Evolutionary conservation across 805 yeast genomes (phyloP).

Genomic region (Starmerella apicola): DNA sequence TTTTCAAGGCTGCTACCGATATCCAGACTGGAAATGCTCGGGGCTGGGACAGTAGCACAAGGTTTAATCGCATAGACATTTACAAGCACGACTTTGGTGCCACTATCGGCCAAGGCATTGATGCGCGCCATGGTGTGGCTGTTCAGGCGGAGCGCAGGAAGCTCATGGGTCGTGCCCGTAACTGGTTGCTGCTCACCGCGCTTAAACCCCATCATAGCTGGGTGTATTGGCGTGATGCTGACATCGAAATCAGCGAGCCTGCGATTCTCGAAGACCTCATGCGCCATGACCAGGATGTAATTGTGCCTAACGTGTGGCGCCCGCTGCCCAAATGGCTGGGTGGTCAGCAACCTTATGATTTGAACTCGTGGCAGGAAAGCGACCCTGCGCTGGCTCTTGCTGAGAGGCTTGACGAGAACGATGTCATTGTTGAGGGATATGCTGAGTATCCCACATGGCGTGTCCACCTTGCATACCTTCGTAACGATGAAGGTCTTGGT

Average conservation of each 20-base stretch:
- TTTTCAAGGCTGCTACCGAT: constrained; percentile 33
- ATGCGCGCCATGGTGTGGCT: constrained; percentile 88
- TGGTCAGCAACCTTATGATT: constrained; percentile 85
- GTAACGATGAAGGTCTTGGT: constrained; percentile 72
- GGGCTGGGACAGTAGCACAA: constrained; percentile 26
- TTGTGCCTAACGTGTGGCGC: constrained; percentile 96
- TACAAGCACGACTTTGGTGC: constrained; percentile 91
- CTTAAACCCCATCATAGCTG: constrained; percentile 84
- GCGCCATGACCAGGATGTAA: constrained; percentile 83
- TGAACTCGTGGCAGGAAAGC: constrained; percentile 92
- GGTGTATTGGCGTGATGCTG: constrained; percentile 98
- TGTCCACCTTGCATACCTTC: constrained; percentile 84
- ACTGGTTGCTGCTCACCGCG: constrained; percentile 83
- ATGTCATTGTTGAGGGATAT: constrained; percentile 96
- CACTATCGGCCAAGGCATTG: constrained; percentile 79
- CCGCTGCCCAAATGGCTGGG: constrained; percentile 87
- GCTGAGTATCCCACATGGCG: constrained; percentile 97
- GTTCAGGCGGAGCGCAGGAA: constrained; percentile 94
- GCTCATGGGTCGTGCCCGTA: constrained; percentile 89
- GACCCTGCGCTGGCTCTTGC: constrained; percentile 45
- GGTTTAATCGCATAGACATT: constrained; percentile 69
- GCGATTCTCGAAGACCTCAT: constrained; percentile 82
- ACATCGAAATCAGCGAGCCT: constrained; percentile 80
- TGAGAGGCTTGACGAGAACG: constrained; percentile 62
- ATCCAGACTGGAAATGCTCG: constrained; percentile 40